These are phyloP conservation scores for Goniomonas avonlea DNA, from an alignment of 78 protist species.

Conservation along the genomic window DNA sequence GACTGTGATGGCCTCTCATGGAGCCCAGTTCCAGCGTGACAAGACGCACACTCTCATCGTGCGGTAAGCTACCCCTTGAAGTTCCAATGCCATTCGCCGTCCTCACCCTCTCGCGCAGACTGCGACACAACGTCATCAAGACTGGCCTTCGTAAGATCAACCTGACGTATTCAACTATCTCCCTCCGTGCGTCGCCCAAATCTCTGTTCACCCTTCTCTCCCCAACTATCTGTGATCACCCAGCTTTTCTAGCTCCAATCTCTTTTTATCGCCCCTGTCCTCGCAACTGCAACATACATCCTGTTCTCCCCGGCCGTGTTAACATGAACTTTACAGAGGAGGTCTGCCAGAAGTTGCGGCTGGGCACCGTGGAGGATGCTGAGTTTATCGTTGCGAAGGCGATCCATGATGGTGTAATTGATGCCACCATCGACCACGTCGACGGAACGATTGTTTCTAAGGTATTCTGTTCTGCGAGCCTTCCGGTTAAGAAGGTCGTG, in stretches of 20 bases:
- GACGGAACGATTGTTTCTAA: conserved; percentile 17
- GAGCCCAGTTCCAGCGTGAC: conserved; percentile 56
- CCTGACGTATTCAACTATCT: conserved; percentile 72
- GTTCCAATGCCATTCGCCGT: too few species aligned
- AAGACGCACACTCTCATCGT: conserved; percentile 46
- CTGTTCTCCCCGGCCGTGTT: too few species aligned
- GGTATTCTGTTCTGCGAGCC: too few species aligned
- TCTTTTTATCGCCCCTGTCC: too few species aligned
- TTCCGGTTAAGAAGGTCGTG: too few species aligned
- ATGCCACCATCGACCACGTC: conserved; percentile 75
- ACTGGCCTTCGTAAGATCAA: conserved; percentile 75
- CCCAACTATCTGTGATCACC: too few species aligned
- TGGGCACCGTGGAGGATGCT: conserved; percentile 75
- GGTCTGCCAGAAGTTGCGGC: conserved; percentile 64
- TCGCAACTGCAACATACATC: too few species aligned
- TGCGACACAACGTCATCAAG: conserved; percentile 88
- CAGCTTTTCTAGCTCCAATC: too few species aligned
- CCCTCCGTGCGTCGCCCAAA: too few species aligned
- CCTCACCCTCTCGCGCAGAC: conserved; percentile 62
- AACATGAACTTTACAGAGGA: too few species aligned
- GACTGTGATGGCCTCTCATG: conserved; percentile 38
- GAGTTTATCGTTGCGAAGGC: conserved; percentile 83
- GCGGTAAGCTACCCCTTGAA: too few species aligned
- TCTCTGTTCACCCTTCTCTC: too few species aligned
- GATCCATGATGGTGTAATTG: conserved; percentile 74